Evolutionary conservation across 2,329 filamentous ascomycete genomes (phyloP).

Genomic region (Orbilia oligospora): DNA sequence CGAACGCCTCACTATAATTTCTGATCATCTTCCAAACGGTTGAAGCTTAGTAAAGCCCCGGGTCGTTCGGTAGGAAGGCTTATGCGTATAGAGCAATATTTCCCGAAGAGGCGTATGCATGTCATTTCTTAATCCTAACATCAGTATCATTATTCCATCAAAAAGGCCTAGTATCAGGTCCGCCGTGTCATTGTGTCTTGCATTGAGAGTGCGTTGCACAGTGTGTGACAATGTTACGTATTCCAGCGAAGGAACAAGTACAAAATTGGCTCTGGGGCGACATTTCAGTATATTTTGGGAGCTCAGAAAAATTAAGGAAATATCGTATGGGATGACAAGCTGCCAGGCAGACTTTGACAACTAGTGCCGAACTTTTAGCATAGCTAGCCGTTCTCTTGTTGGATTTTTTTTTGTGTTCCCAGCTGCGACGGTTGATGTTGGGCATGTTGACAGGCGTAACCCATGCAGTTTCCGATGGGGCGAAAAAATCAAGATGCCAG

Average conservation of each 20-base stretch:
- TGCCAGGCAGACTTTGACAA: conserved; percentile 5
- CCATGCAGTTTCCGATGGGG: conserved; percentile 5
- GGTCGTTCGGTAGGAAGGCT: background rate
- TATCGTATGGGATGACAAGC: background rate
- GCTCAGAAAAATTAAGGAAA: background rate
- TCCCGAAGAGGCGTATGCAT: background rate
- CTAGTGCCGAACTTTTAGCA: background rate
- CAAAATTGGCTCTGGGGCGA: background rate
- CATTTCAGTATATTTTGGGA: background rate
- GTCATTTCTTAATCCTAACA: background rate
- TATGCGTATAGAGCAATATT: conserved; percentile 7
- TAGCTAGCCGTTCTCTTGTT: background rate
- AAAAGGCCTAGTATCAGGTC: background rate
- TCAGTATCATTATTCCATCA: background rate
- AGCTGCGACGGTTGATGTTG: conserved; percentile 5
- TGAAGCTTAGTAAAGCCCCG: background rate
- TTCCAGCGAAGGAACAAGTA: background rate
- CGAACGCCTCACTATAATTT: conserved; percentile 21
- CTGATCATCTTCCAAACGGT: background rate
- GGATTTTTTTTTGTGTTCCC: conserved; percentile 27
- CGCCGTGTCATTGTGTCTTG: background rate
- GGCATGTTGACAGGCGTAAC: conserved; percentile 12
- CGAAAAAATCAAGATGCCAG: conserved; percentile 11
- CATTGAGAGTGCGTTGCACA: conserved; percentile 22
- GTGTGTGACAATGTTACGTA: conserved; percentile 2